Conservation (phyloP, 1,284 basidiomycete genomes). For the Cryptococcus amylolentus region DNA sequence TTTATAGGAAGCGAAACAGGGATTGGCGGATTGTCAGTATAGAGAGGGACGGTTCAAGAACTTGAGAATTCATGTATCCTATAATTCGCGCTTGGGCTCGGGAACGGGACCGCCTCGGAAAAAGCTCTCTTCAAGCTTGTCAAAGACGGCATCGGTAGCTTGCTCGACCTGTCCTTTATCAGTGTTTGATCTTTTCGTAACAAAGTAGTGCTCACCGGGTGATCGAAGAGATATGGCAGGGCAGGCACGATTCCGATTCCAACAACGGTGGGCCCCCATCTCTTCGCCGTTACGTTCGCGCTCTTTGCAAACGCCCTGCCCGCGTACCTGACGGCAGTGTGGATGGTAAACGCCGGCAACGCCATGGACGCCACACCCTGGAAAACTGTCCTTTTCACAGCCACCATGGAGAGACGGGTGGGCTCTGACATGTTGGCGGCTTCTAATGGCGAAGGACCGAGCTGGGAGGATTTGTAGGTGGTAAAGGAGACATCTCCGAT, state of each 20-base stretch:
- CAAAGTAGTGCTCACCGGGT: constrained; percentile 57
- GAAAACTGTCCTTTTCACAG: constrained; percentile 74
- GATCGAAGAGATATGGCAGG: constrained; percentile 77
- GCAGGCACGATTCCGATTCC: constrained; percentile 66
- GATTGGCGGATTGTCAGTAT: constrained; percentile 5
- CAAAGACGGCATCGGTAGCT: constrained; percentile 52
- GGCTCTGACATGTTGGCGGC: constrained; percentile 73
- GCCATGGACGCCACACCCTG: constrained; percentile 85
- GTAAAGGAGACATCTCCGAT: constrained; percentile 85
- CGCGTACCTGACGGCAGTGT: constrained; percentile 74
- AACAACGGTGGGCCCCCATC: constrained; percentile 71
- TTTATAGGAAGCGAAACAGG: neutral
- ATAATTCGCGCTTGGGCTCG: neutral
- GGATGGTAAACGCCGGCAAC: constrained; percentile 64
- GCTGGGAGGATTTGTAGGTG: constrained; percentile 75
- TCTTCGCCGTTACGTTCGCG: constrained; percentile 60
- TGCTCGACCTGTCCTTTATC: constrained; percentile 48
- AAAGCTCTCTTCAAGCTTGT: constrained; percentile 50
- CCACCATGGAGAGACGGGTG: constrained; percentile 65
- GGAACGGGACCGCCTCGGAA: constrained; percentile 21
- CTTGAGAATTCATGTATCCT: neutral
- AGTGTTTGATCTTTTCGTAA: neutral
- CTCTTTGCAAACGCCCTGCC: constrained; percentile 68
- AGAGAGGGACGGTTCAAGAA: neutral
- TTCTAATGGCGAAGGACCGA: constrained; percentile 69